Percentiles rank a stretch among this genome's conserved stretches.
Evolutionary conservation across 805 yeast genomes (phyloP).

Genomic region (Isabelozyma rhagii): DNA sequence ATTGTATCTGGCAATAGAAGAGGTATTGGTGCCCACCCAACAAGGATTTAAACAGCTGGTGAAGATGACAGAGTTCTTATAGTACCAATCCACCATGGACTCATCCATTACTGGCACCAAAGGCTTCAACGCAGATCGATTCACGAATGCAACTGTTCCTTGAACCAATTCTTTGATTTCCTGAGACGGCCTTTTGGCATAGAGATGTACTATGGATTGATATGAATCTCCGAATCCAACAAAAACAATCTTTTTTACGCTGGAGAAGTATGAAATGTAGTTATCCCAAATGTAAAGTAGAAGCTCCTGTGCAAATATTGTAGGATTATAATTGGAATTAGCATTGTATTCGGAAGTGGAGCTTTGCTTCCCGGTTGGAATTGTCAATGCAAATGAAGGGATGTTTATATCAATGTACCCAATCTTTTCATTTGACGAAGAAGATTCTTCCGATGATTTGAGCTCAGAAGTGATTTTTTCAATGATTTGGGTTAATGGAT

Average conservation of each 20-base stretch:
- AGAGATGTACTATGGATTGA: conserved; percentile 79
- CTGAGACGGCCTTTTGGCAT: conserved; percentile 68
- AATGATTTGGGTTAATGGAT: conserved; percentile 59
- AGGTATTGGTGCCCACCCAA: conserved; percentile 58
- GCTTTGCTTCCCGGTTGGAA: conserved; percentile 9
- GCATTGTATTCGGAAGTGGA: conserved; percentile 25
- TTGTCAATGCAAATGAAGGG: conserved; percentile 52
- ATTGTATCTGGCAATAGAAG: conserved; percentile 9
- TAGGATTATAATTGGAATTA: conserved; percentile 48
- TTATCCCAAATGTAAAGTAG: conserved; percentile 87
- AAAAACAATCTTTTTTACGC: conserved; percentile 67
- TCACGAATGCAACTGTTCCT: conserved; percentile 69
- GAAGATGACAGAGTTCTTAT: conserved; percentile 78
- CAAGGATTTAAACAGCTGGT: conserved; percentile 72
- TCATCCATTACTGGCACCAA: conserved; percentile 88
- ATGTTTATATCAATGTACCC: conserved; percentile 84
- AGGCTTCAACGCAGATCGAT: conserved; percentile 67
- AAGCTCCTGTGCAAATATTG: conserved; percentile 72
- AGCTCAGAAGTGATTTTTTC: conserved; percentile 48
- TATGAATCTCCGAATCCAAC: conserved; percentile 90
- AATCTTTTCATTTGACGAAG: conserved; percentile 26
- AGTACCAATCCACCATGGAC: conserved; percentile 87
- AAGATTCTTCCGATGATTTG: conserved; percentile 4
- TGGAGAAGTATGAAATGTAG: conserved; percentile 67
- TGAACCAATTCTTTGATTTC: conserved; percentile 59